Conservation (phyloP, 345 rosid species). For the Salix brachista region DNA sequence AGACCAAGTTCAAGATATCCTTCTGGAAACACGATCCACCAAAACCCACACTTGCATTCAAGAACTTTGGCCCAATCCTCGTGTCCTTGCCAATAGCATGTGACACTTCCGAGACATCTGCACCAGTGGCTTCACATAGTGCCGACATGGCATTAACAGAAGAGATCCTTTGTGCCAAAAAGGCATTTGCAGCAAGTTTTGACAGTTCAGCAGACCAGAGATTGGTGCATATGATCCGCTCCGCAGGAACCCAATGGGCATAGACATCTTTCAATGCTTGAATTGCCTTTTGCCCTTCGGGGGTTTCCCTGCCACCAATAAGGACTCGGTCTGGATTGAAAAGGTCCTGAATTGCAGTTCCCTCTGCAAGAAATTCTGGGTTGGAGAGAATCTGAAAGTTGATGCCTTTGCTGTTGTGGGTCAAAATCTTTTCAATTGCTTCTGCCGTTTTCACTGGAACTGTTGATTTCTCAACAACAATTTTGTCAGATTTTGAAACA, state of each 20-base stretch:
- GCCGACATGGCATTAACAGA: conserved; percentile 27
- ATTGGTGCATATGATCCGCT: conserved; percentile 27
- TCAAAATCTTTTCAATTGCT: conserved; percentile 28
- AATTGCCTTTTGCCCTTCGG: conserved; percentile 23
- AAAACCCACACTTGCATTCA: conserved; percentile 31
- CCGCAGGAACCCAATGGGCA: conserved; percentile 33
- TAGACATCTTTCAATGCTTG: conserved; percentile 24
- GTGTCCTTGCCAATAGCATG: conserved; percentile 30
- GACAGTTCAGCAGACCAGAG: conserved; percentile 34
- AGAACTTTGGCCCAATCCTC: conserved; percentile 29
- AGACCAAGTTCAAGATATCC: conserved; percentile 28
- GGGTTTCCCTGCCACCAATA: conserved; percentile 30
- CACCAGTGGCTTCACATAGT: conserved; percentile 26
- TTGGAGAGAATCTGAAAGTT: conserved; percentile 30
- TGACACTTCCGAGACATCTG: conserved; percentile 27
- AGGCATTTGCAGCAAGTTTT: conserved; percentile 31
- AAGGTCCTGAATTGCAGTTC: conserved; percentile 32
- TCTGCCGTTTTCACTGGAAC: conserved; percentile 32
- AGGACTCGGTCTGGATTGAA: conserved; percentile 29
- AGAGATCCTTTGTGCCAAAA: conserved; percentile 26
- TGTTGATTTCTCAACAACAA: conserved; percentile 32
- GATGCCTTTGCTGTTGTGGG: conserved; percentile 28
- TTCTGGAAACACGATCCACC: conserved; percentile 30
- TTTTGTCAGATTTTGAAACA: conserved; percentile 30
- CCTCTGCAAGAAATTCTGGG: conserved; percentile 33